Conservation (phyloP, 768 basidiomycete species). For the Kwoniella botswanensis region DNA sequence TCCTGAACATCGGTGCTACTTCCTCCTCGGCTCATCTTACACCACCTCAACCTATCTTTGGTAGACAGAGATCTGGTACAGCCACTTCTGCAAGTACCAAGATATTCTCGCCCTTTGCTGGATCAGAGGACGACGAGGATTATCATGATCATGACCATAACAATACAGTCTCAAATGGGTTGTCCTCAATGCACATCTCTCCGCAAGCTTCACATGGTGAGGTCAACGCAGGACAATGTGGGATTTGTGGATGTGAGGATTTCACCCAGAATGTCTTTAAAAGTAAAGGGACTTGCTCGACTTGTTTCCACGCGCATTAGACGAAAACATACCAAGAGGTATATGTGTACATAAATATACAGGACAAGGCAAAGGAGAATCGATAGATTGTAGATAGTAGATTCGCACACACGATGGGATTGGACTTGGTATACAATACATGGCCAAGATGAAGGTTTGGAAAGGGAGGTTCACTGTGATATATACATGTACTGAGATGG, state of each 20-base stretch:
- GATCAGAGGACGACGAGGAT: slow-evolving; percentile 42
- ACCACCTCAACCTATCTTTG: slow-evolving; percentile 34
- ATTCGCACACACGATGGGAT: too few species aligned
- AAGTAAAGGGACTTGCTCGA: slow-evolving; percentile 69
- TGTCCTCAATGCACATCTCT: slow-evolving; percentile 40
- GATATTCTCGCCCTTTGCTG: slow-evolving; percentile 48
- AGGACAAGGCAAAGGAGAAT: too few species aligned
- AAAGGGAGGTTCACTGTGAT: too few species aligned
- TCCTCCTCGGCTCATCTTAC: slow-evolving; percentile 43
- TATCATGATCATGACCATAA: slow-evolving; percentile 43
- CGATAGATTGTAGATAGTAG: too few species aligned
- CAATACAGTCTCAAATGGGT: slow-evolving; percentile 55
- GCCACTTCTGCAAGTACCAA: slow-evolving; percentile 4
- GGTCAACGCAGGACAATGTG: slow-evolving; percentile 50
- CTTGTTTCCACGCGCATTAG: slow-evolving; percentile 64
- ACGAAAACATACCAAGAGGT: too few species aligned
- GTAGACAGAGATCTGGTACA: slow-evolving; percentile 20
- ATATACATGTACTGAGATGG: too few species aligned
- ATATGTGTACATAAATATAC: too few species aligned
- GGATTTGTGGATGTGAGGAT: slow-evolving; percentile 60
- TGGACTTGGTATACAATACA: too few species aligned
- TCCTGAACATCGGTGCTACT: slow-evolving; percentile 59
- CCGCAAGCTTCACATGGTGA: slow-evolving; percentile 60
- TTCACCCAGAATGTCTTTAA: slow-evolving; percentile 75
- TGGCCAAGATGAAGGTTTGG: too few species aligned